A percentile compares a stretch with the other conserved stretches of the same genome.
These are phyloP conservation scores for Alternaria brassicae DNA, from an alignment of 2,329 filamentous ascomycete genomes.

Conservation along the genomic window DNA sequence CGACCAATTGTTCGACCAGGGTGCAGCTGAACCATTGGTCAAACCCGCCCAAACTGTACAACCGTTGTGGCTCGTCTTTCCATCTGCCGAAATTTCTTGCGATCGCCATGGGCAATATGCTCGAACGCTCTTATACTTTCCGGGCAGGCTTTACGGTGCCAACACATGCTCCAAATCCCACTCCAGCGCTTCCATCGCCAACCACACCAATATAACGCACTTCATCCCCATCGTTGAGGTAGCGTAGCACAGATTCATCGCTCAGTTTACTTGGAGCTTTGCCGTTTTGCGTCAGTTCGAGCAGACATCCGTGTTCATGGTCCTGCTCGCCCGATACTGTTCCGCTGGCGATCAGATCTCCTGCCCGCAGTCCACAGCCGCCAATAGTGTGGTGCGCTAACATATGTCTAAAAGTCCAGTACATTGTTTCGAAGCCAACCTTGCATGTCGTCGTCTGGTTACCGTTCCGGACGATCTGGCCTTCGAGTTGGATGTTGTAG, in stretches of 20 bases:
- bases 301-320: constrained; percentile 52
- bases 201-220: constrained; percentile 49
- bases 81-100: not conserved
- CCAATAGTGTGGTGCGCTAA: constrained; percentile 54
- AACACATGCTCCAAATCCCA: constrained; percentile 53
- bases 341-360: constrained; percentile 55
- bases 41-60: not conserved
- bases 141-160: constrained; percentile 45
- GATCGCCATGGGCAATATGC: not conserved
- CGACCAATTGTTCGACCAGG: constrained; percentile 4
- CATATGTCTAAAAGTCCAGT: constrained; percentile 57
- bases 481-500: constrained; percentile 36
- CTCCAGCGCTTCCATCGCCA: constrained; percentile 39
- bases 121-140: constrained; percentile 1
- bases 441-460: constrained; percentile 31
- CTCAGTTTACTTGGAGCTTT: constrained; percentile 35
- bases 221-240: constrained; percentile 53
- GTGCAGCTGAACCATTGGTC: not conserved
- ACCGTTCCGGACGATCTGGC: constrained; percentile 30
- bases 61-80: not conserved
- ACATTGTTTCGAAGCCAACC: constrained; percentile 50
- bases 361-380: constrained; percentile 52
- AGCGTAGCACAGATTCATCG: constrained; percentile 45
- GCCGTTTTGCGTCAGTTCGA: constrained; percentile 52
- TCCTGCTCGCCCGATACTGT: constrained; percentile 53